Evolutionary conservation across 2,329 filamentous ascomycete genomes (phyloP).

Genomic region (Davidsoniella eucalypti): DNA sequence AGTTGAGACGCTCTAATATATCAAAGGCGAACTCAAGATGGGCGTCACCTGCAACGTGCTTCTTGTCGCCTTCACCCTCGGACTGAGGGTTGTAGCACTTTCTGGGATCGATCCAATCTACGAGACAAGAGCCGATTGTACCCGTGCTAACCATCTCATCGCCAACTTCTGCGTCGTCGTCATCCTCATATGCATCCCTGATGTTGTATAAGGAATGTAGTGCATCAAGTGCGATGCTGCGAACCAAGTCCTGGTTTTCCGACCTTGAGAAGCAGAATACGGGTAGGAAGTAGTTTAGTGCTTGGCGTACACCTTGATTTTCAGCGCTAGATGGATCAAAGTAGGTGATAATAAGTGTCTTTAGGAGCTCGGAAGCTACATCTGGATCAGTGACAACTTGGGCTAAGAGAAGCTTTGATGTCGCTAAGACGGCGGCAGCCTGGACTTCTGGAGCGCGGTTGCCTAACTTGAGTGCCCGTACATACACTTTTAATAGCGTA

Average conservation of each 20-base stretch:
- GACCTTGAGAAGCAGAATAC: constrained; percentile 79
- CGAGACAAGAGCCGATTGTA: constrained; percentile 63
- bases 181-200: constrained; percentile 56
- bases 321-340: constrained; percentile 70
- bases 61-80: constrained; percentile 39
- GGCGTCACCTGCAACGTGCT: constrained; percentile 55
- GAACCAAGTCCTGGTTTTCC: constrained; percentile 73
- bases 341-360: constrained; percentile 69
- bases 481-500: constrained; percentile 67
- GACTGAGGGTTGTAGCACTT: constrained; percentile 46
- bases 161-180: constrained; percentile 56
- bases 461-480: constrained; percentile 61
- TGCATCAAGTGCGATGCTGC: constrained; percentile 53
- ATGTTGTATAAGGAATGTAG: constrained; percentile 60
- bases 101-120: constrained; percentile 90
- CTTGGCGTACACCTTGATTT: constrained; percentile 73
- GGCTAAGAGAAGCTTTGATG: constrained; percentile 74
- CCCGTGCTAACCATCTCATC: constrained; percentile 66
- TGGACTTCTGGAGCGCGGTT: constrained; percentile 58
- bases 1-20: constrained; percentile 57
- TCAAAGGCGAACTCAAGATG: constrained; percentile 66
- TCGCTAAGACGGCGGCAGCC: constrained; percentile 61
- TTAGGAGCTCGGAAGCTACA: constrained; percentile 57
- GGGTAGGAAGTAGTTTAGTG: constrained; percentile 82
- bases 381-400: constrained; percentile 57